Conservation (phyloP, 129 eudicot genomes). For the Oenanthe sinensis region DNA sequence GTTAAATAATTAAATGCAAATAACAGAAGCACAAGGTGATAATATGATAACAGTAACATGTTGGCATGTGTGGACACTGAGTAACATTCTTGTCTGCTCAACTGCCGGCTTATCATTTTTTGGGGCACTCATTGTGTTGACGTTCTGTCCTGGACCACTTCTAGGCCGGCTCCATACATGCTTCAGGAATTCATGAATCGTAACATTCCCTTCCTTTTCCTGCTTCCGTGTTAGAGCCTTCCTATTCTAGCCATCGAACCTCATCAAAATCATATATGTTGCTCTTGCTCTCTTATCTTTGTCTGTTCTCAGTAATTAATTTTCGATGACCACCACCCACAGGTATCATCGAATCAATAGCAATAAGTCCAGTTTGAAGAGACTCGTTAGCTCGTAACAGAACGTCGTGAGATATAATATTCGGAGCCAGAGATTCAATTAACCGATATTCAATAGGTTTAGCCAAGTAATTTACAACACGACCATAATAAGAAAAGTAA, state of each 20-base stretch:
- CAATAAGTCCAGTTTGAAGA: background rate
- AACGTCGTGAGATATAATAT: background rate
- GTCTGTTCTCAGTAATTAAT: too few species aligned
- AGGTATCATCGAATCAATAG: background rate
- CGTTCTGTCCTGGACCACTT: background rate
- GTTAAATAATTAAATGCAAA: too few species aligned
- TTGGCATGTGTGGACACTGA: background rate
- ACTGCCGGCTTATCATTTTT: background rate
- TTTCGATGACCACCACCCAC: too few species aligned
- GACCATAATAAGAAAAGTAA: too few species aligned
- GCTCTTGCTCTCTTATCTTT: too few species aligned
- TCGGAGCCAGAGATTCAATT: background rate
- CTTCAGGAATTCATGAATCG: background rate
- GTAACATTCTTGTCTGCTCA: background rate
- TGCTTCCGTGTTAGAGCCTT: too few species aligned
- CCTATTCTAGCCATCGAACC: too few species aligned
- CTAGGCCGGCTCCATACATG: background rate
- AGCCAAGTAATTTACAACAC: background rate
- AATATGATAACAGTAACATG: background rate
- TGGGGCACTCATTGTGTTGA: background rate
- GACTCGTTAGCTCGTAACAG: background rate
- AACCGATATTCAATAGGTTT: too few species aligned
- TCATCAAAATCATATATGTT: too few species aligned
- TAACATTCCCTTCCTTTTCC: background rate
- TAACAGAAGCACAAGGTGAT: background rate